Percentiles rank a stretch among this genome's conserved stretches.
Conservation (phyloP, 345 rosid species). For the Diplotaxis tenuifolia region DNA sequence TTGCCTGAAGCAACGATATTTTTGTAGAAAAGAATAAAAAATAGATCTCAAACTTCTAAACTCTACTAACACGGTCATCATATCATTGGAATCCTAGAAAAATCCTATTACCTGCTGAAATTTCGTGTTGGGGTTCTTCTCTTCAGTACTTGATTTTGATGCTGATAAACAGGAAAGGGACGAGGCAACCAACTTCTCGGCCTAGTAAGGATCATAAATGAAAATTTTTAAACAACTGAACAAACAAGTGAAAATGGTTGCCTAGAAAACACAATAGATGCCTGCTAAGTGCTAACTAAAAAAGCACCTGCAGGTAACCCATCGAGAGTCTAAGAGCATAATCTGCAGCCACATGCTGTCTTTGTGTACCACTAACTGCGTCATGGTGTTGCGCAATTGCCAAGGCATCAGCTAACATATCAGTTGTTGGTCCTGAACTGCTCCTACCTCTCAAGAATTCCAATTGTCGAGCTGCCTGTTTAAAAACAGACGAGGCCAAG, state of each 20-base stretch:
- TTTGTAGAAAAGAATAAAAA: slow-evolving; percentile 4
- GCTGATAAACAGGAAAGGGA: slow-evolving; percentile 64
- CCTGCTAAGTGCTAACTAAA: slow-evolving; percentile 8
- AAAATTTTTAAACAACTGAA: slow-evolving; percentile 17
- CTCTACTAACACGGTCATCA: neutral
- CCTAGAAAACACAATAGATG: slow-evolving; percentile 9
- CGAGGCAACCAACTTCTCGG: slow-evolving; percentile 76
- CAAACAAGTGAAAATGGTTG: slow-evolving; percentile 1
- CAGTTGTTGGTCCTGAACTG: slow-evolving; percentile 59
- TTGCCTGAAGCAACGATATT: neutral
- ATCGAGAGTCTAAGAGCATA: slow-evolving; percentile 86
- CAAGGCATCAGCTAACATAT: slow-evolving; percentile 76
- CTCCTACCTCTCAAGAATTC: slow-evolving; percentile 74
- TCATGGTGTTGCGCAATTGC: slow-evolving; percentile 98
- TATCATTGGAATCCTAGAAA: slow-evolving; percentile 10
- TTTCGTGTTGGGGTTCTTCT: slow-evolving; percentile 38
- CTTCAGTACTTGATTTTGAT: slow-evolving; percentile 46
- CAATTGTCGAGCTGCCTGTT: slow-evolving; percentile 83
- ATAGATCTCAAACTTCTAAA: slow-evolving; percentile 1
- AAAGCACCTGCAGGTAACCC: slow-evolving; percentile 73
- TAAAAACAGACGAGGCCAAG: slow-evolving; percentile 14
- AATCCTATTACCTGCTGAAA: slow-evolving; percentile 64
- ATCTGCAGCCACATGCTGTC: slow-evolving; percentile 96
- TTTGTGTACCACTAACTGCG: slow-evolving; percentile 94
- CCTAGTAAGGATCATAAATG: slow-evolving; percentile 48